Conservation (phyloP, 331 rosid species). For the Malus hybrid region DNA sequence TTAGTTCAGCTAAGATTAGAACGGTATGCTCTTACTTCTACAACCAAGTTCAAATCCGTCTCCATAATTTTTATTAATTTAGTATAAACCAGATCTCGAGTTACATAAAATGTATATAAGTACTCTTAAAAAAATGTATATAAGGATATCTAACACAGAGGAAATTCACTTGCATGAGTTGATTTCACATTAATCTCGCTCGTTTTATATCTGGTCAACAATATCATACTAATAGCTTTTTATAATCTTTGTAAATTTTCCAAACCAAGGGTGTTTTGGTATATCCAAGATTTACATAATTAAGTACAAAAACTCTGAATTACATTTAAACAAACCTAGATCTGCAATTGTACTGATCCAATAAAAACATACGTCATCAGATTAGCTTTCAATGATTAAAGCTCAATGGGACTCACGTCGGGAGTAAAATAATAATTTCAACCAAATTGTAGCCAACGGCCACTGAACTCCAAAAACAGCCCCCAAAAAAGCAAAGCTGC, state of each 20-base stretch:
- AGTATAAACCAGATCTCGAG: background rate
- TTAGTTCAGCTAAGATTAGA: background rate
- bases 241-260: background rate
- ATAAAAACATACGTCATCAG: conserved; percentile 31
- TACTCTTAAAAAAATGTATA: no score
- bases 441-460: conserved; percentile 15
- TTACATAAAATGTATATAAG: background rate
- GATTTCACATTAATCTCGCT: background rate
- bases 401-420: conserved; percentile 75
- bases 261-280: conserved; percentile 20
- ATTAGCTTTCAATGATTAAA: conserved; percentile 78
- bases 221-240: background rate
- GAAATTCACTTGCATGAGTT: background rate
- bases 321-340: conserved; percentile 43
- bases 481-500: no score
- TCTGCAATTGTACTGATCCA: conserved; percentile 36
- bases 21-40: background rate
- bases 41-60: background rate
- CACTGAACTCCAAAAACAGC: background rate
- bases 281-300: background rate
- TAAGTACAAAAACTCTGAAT: conserved; percentile 1
- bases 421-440: conserved; percentile 43
- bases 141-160: background rate
- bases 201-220: background rate
- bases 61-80: no score